Percentiles rank a stretch among this genome's conserved stretches.
Conservation (phyloP, 768 basidiomycete species). For the Boletus rubescentipes region DNA sequence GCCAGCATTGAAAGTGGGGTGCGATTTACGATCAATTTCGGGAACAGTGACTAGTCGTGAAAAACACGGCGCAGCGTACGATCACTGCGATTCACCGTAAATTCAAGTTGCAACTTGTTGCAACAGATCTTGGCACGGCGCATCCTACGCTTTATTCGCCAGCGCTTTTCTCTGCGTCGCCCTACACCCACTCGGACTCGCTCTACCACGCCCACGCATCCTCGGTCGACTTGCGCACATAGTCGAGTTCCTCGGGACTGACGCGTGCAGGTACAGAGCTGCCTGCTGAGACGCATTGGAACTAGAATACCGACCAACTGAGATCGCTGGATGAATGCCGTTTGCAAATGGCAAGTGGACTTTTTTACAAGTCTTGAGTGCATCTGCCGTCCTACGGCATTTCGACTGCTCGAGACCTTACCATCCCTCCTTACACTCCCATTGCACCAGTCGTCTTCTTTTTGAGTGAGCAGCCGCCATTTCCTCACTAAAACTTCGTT, state of each 20-base stretch:
- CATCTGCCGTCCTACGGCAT: too few species aligned
- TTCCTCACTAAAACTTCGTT: too few species aligned
- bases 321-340: slow-evolving; percentile 17
- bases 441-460: too few species aligned
- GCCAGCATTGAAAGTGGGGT: too few species aligned
- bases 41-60: too few species aligned
- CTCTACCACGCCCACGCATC: slow-evolving; percentile 21
- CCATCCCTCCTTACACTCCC: too few species aligned
- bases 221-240: slow-evolving; percentile 10
- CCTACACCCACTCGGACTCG: slow-evolving; percentile 5
- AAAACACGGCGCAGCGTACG: too few species aligned
- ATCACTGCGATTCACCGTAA: too few species aligned
- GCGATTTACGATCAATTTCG: too few species aligned
- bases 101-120: too few species aligned
- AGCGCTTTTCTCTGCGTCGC: slow-evolving; percentile 12
- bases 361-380: slow-evolving; percentile 33
- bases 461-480: too few species aligned
- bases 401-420: too few species aligned
- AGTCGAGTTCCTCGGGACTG: slow-evolving; percentile 8
- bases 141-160: neutral
- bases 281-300: slow-evolving; percentile 3
- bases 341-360: slow-evolving; percentile 33
- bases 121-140: neutral
- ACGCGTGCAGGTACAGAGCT: neutral
- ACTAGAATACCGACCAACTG: slow-evolving; percentile 23